Conservation (phyloP, 331 rosid species). For the Quercus tomentella region DNA sequence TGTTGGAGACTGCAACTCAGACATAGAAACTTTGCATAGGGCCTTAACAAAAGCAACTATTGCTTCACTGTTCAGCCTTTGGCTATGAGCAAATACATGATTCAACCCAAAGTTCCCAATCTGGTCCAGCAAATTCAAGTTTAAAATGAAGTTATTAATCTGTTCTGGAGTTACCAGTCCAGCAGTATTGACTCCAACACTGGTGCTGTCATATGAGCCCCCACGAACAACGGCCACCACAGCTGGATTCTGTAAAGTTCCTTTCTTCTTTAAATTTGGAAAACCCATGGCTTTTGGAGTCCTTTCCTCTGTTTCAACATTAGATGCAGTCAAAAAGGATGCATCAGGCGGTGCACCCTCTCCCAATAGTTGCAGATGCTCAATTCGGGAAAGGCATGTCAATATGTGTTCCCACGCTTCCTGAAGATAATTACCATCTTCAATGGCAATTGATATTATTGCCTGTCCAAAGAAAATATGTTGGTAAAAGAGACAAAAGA, state of each 20-base stretch:
- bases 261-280: conserved; percentile 76
- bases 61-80: conserved; percentile 96
- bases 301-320: conserved; percentile 71
- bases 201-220: conserved; percentile 93
- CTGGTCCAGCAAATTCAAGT: conserved; percentile 93
- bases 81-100: conserved; percentile 98
- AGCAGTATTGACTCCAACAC: conserved; percentile 63
- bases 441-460: conserved; percentile 89
- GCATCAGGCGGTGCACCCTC: conserved; percentile 97
- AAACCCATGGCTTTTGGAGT: conserved; percentile 51
- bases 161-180: conserved; percentile 88
- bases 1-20: conserved; percentile 97
- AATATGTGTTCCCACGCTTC: conserved; percentile 99
- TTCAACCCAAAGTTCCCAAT: conserved; percentile 96
- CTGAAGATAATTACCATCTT: conserved; percentile 90
- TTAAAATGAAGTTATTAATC: conserved; percentile 77
- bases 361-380: conserved; percentile 91
- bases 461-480: conserved; percentile 47
- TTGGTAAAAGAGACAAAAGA: conserved; percentile 12
- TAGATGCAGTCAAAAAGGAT: conserved; percentile 70
- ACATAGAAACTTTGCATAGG: conserved; percentile 87
- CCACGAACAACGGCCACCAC: conserved; percentile 97
- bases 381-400: conserved; percentile 96
- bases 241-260: conserved; percentile 91
- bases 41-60: conserved; percentile 97